A percentile compares a stretch with the other conserved stretches of the same genome.
phyloP scores from a whole-genome alignment of 495 filamentous ascomycete genomes.

The Daldinia bambusicola region DNA sequence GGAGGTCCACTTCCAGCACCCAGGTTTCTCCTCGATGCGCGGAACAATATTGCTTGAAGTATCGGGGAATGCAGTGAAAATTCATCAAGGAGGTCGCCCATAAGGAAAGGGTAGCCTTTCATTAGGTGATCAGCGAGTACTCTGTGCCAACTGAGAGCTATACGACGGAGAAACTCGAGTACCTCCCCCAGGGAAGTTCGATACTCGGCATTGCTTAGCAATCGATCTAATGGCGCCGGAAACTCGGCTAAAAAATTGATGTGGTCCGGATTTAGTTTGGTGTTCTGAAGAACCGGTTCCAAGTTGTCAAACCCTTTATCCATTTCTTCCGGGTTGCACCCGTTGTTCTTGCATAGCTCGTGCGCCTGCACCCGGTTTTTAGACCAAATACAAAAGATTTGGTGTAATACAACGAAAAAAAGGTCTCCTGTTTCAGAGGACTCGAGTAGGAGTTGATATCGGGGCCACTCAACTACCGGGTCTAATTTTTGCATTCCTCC shows the following conservation, averaged over 20 bases:
- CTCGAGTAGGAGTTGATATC: conserved; percentile 65
- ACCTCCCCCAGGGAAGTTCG: conserved; percentile 42
- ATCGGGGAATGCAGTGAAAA: conserved; percentile 65
- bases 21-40: conserved; percentile 59
- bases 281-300: conserved; percentile 53
- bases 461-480: conserved; percentile 58
- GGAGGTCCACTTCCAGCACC: conserved; percentile 46
- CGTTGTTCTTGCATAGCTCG: conserved; percentile 18
- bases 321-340: conserved; percentile 28
- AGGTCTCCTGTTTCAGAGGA: conserved; percentile 66
- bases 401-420: conserved; percentile 75
- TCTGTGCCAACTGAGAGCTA: conserved; percentile 46
- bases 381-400: conserved; percentile 69
- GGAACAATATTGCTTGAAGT: conserved; percentile 69
- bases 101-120: conserved; percentile 64
- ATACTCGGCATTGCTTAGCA: conserved; percentile 37
- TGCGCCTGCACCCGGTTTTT: conserved; percentile 24
- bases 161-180: conserved; percentile 49
- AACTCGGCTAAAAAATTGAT: conserved; percentile 65
- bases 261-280: conserved; percentile 48
- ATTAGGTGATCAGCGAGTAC: conserved; percentile 24
- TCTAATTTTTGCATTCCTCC: conserved; percentile 27
- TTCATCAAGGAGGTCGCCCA: conserved; percentile 64
- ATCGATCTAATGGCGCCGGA: conserved; percentile 52
- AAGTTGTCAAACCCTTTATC: conserved; percentile 55